Percentiles rank a stretch among this genome's conserved stretches.
Evolutionary conservation across 2,329 filamentous ascomycete genomes (phyloP).

Genomic region (Cladophialophora exuberans): DNA sequence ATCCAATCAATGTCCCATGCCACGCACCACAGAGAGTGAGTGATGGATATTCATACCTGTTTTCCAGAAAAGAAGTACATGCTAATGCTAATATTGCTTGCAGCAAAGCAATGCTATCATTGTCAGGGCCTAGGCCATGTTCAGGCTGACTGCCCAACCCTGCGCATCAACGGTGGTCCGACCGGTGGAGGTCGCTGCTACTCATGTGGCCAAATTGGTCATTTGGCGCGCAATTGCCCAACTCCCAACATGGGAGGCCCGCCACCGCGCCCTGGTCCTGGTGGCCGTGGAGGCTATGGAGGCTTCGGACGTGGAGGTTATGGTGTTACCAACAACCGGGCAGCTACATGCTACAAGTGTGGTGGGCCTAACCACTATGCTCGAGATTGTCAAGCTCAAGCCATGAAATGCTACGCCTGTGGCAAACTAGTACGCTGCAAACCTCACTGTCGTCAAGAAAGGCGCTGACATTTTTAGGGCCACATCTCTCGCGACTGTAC

Average conservation of each 20-base stretch:
- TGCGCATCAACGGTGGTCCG: conserved; percentile 80
- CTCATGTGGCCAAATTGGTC: conserved; percentile 89
- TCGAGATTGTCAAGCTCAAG: conserved; percentile 95
- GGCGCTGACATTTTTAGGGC: conserved; percentile 49
- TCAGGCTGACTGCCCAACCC: conserved; percentile 96
- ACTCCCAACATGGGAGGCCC: conserved; percentile 70
- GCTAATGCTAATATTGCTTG: conserved; percentile 7
- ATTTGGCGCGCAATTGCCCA: conserved; percentile 88
- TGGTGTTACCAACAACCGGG: conserved; percentile 53
- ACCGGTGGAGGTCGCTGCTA: conserved; percentile 92
- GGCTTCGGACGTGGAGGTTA: conserved; percentile 76
- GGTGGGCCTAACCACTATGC: conserved; percentile 95
- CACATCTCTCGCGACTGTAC: conserved; percentile 96
- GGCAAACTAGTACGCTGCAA: conserved; percentile 69
- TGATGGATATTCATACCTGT: conserved; percentile 12
- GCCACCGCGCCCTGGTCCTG: conserved; percentile 71
- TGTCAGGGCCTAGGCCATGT: conserved; percentile 98
- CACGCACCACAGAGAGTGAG: conserved; percentile 89
- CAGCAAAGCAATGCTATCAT: conserved; percentile 99
- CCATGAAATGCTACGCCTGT: conserved; percentile 98
- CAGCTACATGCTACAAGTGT: conserved; percentile 71
- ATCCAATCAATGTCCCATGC: conserved; percentile 95
- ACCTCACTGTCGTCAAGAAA: not conserved
- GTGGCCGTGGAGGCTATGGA: conserved; percentile 65
- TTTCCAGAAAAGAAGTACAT: not conserved